Conservation (phyloP, 345 rosid species). For the Sapria himalayana region DNA sequence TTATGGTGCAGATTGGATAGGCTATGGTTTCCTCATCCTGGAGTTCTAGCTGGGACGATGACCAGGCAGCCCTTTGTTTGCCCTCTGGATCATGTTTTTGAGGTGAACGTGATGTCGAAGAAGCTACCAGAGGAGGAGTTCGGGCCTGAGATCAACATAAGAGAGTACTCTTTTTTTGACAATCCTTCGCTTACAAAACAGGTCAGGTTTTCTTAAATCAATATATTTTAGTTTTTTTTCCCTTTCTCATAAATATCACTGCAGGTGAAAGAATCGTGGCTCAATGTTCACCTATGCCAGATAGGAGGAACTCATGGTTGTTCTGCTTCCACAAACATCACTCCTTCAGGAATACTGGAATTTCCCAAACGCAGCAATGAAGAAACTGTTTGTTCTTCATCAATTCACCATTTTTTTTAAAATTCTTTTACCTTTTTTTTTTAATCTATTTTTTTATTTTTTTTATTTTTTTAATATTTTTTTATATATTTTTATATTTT, state of each 20-base stretch:
- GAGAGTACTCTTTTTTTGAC: slow-evolving; percentile 72
- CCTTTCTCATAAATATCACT: slow-evolving; percentile 6
- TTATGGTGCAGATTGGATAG: slow-evolving; percentile 98
- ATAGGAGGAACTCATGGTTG: slow-evolving; percentile 47
- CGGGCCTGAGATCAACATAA: slow-evolving; percentile 56
- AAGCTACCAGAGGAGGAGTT: slow-evolving; percentile 57
- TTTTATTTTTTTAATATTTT: no score
- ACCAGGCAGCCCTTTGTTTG: slow-evolving; percentile 90
- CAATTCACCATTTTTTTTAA: background rate
- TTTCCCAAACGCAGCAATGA: slow-evolving; percentile 70
- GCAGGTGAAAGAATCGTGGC: slow-evolving; percentile 87
- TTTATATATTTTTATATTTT: no score
- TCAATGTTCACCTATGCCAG: slow-evolving; percentile 79
- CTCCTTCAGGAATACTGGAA: slow-evolving; percentile 28
- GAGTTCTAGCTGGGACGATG: slow-evolving; percentile 66
- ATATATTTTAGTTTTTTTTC: background rate
- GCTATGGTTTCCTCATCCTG: slow-evolving; percentile 96
- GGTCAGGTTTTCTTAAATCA: no score
- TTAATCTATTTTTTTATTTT: no score
- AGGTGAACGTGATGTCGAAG: slow-evolving; percentile 70
- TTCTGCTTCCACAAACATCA: slow-evolving; percentile 26
- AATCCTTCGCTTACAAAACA: slow-evolving; percentile 65
- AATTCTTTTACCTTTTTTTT: background rate
- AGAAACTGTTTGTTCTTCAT: slow-evolving; percentile 34
- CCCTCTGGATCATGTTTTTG: slow-evolving; percentile 95